These are phyloP conservation scores for Hibiscus syriacus DNA, from an alignment of 345 rosid genomes.

Conservation along the genomic window DNA sequence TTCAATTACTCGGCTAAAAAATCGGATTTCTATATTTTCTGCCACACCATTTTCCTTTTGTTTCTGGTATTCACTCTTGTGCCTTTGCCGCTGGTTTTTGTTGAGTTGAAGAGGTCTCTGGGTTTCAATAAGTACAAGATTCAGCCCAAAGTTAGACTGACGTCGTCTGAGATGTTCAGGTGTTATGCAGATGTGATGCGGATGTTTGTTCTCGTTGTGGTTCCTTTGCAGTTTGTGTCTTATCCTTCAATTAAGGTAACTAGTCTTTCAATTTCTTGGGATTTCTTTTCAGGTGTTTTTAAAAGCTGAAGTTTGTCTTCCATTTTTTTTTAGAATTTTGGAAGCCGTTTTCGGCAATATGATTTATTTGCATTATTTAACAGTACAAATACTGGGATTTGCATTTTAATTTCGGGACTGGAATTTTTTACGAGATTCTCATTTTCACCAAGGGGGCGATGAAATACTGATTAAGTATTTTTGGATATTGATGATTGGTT, in stretches of 20 bases:
- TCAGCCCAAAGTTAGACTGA: constrained; percentile 69
- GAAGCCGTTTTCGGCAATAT: neutral
- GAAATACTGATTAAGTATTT: neutral
- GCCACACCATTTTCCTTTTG: constrained; percentile 72
- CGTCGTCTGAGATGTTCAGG: constrained; percentile 44
- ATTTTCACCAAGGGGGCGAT: no score
- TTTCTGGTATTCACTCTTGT: constrained; percentile 60
- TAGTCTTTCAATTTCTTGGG: neutral
- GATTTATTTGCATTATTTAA: neutral
- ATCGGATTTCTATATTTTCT: constrained; percentile 75
- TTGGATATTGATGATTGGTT: neutral
- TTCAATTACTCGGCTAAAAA: constrained; percentile 68
- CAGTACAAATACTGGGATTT: neutral
- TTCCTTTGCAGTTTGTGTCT: constrained; percentile 76
- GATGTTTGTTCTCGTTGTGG: constrained; percentile 66
- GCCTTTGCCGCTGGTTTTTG: constrained; percentile 58
- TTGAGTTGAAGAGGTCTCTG: constrained; percentile 41
- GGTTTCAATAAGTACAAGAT: constrained; percentile 60
- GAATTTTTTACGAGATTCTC: no score
- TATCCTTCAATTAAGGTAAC: constrained; percentile 75
- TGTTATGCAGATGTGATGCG: constrained; percentile 81
- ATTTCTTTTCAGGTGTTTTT: neutral
- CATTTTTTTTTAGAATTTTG: neutral
- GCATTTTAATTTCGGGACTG: neutral
- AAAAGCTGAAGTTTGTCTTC: neutral